phyloP scores from a whole-genome alignment of 1,284 basidiomycete genomes.

The Crucibulum parvulum region DNA sequence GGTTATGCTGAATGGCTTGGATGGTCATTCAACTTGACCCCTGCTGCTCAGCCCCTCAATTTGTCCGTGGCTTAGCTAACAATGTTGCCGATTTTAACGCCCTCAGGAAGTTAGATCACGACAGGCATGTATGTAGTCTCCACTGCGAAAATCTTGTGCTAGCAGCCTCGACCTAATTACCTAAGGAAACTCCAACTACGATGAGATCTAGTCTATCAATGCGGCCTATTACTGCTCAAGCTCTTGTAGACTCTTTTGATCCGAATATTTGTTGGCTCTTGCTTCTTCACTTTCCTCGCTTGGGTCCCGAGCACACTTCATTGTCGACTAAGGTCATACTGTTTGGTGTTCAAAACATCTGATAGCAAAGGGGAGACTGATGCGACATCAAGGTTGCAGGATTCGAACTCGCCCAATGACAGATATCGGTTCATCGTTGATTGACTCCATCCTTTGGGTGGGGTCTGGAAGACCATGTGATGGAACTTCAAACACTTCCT shows the following conservation, averaged over 20 bases:
- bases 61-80: slow-evolving; percentile 67
- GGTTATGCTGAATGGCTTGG: not conserved
- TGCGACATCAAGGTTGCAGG: slow-evolving; percentile 71
- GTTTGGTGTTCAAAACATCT: slow-evolving; percentile 67
- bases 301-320: slow-evolving; percentile 67
- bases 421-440: slow-evolving; percentile 58
- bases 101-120: slow-evolving; percentile 44
- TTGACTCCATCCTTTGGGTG: slow-evolving; percentile 72
- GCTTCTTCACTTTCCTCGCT: slow-evolving; percentile 48
- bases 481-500: slow-evolving; percentile 64
- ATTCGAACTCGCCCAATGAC: slow-evolving; percentile 64
- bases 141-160: slow-evolving; percentile 30
- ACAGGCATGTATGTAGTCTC: not conserved
- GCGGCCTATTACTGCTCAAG: slow-evolving; percentile 27
- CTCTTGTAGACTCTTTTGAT: not conserved
- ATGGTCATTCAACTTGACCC: not conserved
- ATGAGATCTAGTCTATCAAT: slow-evolving; percentile 66
- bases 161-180: slow-evolving; percentile 64
- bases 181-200: slow-evolving; percentile 63
- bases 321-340: slow-evolving; percentile 71
- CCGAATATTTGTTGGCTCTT: slow-evolving; percentile 47
- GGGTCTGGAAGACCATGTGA: slow-evolving; percentile 75
- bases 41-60: not conserved
- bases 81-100: slow-evolving; percentile 74
- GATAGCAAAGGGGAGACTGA: slow-evolving; percentile 58